Evolutionary conservation across 139 green algal species (phyloP), one percentile per base, ranked within the genome.

Genomic region (Picochlorum sp.): DNA sequence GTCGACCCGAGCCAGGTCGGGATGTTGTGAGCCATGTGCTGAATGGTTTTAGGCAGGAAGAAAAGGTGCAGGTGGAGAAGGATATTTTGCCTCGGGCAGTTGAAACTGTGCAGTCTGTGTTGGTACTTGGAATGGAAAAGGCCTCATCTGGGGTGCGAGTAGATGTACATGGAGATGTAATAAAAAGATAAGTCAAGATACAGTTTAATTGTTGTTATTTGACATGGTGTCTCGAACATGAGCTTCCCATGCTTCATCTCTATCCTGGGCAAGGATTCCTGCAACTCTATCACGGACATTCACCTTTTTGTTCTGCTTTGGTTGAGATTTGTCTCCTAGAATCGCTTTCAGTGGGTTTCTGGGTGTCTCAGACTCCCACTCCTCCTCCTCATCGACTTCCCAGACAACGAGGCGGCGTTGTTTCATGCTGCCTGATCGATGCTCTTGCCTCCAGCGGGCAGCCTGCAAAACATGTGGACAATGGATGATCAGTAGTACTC

Each of bases 41-140:
- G 61, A 79, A 86, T 65, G 74, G 76, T 14, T 96, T 96, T 65
- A 66, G 15, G 30, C 82, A 78, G 26, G 57, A 61, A 11, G 87
- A 96, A 71, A 60, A 49, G 55, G 74, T 78, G 51, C 79, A 84
- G 44, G 73, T 96, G 1, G 74, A 96, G 2, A 72, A 87, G 9
- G 61, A 72, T 11, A 81, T 82, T 2, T 28, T 80, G 3, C 61
- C 79, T 47, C 76, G 88, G 21, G 59, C 52, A 4, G 62, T 85
- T 26, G 61, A 63, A 18, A 50, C 78, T 16, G 30, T 90, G 26
- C 62, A 79, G 14, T 69, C 78, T 6, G 69, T 89, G 6, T 24
- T 91, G 37, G 56, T 57, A 6, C 54, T 89, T 10, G 85, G 85
- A 6, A 44, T 89, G 58, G 81, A 89, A n/a, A 82, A 79, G 38